Evolutionary conservation across 768 basidiomycete genomes (phyloP).

Genomic region (Amanita muscaria): DNA sequence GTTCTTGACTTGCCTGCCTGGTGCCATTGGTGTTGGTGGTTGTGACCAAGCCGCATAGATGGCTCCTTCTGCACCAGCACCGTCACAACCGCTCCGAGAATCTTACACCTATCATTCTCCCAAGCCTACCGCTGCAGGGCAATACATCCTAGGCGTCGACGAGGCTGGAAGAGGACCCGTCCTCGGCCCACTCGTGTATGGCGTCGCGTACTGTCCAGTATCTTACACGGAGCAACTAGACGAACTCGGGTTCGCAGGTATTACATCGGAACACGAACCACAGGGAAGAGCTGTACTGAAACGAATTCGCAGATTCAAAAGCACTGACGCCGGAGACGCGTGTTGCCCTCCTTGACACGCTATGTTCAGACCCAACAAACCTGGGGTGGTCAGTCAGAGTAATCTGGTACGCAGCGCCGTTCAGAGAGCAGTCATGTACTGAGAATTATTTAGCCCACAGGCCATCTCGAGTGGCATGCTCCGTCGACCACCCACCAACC

Average conservation of each 20-base stretch:
- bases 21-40: slow-evolving; percentile 39
- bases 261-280: slow-evolving; percentile 8
- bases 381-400: slow-evolving; percentile 81
- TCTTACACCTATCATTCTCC: slow-evolving; percentile 79
- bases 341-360: slow-evolving; percentile 50
- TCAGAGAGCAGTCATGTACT: not conserved
- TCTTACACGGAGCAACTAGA: slow-evolving; percentile 69
- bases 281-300: not conserved
- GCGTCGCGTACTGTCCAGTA: slow-evolving; percentile 85
- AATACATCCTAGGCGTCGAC: slow-evolving; percentile 97
- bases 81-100: slow-evolving; percentile 46
- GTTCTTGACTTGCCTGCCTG: slow-evolving; percentile 43
- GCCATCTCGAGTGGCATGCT: slow-evolving; percentile 92
- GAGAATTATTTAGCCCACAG: slow-evolving; percentile 52
- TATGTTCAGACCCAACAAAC: slow-evolving; percentile 62
- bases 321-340: slow-evolving; percentile 69
- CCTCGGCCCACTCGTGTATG: slow-evolving; percentile 92
- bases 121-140: slow-evolving; percentile 57
- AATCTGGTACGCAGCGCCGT: slow-evolving; percentile 37
- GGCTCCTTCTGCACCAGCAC: slow-evolving; percentile 52
- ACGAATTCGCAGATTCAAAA: slow-evolving; percentile 71
- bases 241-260: slow-evolving; percentile 85
- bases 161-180: slow-evolving; percentile 97
- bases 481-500: slow-evolving; percentile 68
- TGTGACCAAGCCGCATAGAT: not conserved